Percentiles rank a stretch among this genome's conserved stretches.
phyloP scores from a whole-genome alignment of 2,329 filamentous ascomycete genomes.

The Diaporthe ampelina region DNA sequence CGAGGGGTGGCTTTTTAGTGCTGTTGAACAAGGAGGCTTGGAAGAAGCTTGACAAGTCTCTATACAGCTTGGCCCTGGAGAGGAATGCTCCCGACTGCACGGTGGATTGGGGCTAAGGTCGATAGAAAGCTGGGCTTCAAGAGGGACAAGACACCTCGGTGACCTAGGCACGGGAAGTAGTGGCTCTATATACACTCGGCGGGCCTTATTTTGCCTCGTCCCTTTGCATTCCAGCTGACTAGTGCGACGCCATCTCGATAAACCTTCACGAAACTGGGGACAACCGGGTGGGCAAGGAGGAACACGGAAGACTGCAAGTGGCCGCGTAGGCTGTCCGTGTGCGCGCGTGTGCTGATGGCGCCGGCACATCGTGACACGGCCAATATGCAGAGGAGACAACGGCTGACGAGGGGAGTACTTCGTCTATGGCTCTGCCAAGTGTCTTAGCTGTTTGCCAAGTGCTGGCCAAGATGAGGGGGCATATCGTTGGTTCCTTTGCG shows the following conservation, averaged over 20 bases:
- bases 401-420: conserved; percentile 23
- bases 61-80: conserved; percentile 26
- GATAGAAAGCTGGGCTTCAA: background rate
- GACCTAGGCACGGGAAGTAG: conserved; percentile 20
- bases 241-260: conserved; percentile 19
- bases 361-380: conserved; percentile 31
- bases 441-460: conserved; percentile 31
- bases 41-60: conserved; percentile 31
- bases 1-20: background rate
- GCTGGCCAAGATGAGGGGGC: conserved; percentile 30
- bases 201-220: background rate
- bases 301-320: conserved; percentile 22
- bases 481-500: conserved; percentile 25
- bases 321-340: conserved; percentile 23
- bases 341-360: conserved; percentile 19
- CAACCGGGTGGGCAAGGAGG: conserved; percentile 13
- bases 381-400: conserved; percentile 31
- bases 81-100: conserved; percentile 29
- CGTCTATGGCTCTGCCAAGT: conserved; percentile 28
- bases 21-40: conserved; percentile 31
- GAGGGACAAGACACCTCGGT: conserved; percentile 4
- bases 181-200: conserved; percentile 26
- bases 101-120: background rate
- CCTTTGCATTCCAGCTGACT: conserved; percentile 12
- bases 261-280: background rate